These are phyloP conservation scores for Oxalis stricta DNA, from an alignment of 441 rosid genomes.

Conservation along the genomic window DNA sequence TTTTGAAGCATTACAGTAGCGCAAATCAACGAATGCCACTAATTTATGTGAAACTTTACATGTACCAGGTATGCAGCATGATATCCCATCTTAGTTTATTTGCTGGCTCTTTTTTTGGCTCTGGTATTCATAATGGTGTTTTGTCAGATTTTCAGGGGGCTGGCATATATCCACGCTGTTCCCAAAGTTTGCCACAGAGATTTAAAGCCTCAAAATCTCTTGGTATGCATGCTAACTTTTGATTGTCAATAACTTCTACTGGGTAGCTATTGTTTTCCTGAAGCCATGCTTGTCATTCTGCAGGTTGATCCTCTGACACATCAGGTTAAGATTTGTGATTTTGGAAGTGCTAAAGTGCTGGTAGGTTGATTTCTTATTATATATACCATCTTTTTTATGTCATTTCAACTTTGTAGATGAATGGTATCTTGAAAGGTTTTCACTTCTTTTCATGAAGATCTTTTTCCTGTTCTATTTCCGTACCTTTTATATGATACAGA, in stretches of 20 bases:
- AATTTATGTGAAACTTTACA: slow-evolving; percentile 76
- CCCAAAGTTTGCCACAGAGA: slow-evolving; percentile 95
- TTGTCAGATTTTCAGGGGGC: slow-evolving; percentile 79
- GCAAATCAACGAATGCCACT: slow-evolving; percentile 83
- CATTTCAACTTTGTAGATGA: neutral
- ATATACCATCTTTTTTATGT: neutral
- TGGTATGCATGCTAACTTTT: slow-evolving; percentile 34
- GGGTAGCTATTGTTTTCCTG: slow-evolving; percentile 2
- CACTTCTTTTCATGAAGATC: too few species aligned
- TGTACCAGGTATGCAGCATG: slow-evolving; percentile 63
- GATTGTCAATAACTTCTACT: neutral
- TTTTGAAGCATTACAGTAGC: slow-evolving; percentile 74
- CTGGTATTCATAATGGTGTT: slow-evolving; percentile 7
- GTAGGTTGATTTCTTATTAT: slow-evolving; percentile 24
- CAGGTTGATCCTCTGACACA: slow-evolving; percentile 98
- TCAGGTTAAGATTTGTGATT: slow-evolving; percentile 96
- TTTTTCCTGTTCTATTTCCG: too few species aligned
- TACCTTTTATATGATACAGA: too few species aligned
- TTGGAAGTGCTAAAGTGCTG: slow-evolving; percentile 98
- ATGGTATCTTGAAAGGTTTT: too few species aligned
- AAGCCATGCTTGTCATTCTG: slow-evolving; percentile 7
- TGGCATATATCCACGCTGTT: slow-evolving; percentile 81
- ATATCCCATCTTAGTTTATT: neutral
- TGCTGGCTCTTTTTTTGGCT: neutral
- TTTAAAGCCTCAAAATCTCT: slow-evolving; percentile 91